Evolutionary conservation across 805 yeast species (phyloP).

Genomic region (Kazachstania martiniae): DNA sequence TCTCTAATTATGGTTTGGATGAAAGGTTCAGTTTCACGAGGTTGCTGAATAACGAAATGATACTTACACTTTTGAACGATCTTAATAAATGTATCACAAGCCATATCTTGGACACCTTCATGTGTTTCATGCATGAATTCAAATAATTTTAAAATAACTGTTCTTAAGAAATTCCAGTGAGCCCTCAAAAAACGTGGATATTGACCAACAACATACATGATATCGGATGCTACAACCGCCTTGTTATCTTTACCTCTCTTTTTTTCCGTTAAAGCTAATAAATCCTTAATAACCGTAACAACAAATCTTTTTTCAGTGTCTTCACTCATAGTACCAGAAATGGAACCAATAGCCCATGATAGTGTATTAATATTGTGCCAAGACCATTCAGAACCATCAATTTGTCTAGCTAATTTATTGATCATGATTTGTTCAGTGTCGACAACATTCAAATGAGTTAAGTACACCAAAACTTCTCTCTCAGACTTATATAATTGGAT

Average conservation of each 20-base stretch:
- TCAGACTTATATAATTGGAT: constrained; percentile 89
- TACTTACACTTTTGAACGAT: constrained; percentile 91
- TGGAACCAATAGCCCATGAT: constrained; percentile 99
- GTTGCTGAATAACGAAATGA: constrained; percentile 84
- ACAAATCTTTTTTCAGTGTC: constrained; percentile 92
- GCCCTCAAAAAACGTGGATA: constrained; percentile 96
- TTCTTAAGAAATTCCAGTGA: constrained; percentile 94
- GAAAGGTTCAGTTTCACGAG: constrained; percentile 80
- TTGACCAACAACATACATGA: constrained; percentile 99
- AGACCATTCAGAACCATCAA: constrained; percentile 97
- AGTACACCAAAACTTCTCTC: constrained; percentile 90
- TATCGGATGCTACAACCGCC: constrained; percentile 98
- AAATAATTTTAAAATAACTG: constrained; percentile 89
- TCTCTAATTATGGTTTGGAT: constrained; percentile 79
- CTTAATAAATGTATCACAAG: constrained; percentile 96
- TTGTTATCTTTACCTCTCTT: constrained; percentile 96
- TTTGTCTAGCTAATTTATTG: constrained; percentile 80
- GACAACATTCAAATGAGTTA: constrained; percentile 89
- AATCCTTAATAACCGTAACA: constrained; percentile 86
- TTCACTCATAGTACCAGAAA: constrained; percentile 97
- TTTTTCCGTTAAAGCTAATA: constrained; percentile 85
- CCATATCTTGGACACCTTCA: constrained; percentile 99
- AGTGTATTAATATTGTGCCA: constrained; percentile 96
- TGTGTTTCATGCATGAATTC: constrained; percentile 99
- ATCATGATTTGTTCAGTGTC: constrained; percentile 93